phyloP scores from a whole-genome alignment of 768 basidiomycete genomes.

The Tephrocybe rancida region DNA sequence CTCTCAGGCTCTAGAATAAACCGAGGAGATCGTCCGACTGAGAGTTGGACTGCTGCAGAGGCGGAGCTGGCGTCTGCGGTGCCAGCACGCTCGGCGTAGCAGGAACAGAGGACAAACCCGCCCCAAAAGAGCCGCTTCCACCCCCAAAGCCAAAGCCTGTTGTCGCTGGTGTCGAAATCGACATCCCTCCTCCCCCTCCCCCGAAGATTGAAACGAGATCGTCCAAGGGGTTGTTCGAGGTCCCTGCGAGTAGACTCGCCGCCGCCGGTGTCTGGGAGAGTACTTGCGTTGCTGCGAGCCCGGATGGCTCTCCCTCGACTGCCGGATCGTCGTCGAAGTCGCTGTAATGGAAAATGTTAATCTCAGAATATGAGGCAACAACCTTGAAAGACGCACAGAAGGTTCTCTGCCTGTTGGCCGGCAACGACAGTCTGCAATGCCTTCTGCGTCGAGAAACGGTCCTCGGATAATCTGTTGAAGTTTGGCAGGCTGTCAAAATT shows the following conservation, averaged over 20 bases:
- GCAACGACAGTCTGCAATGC: conserved; percentile 90
- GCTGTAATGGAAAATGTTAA: conserved; percentile 25
- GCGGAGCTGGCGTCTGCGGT: conserved; percentile 18
- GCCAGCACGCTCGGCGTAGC: conserved; percentile 25
- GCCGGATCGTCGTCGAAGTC: conserved; percentile 84
- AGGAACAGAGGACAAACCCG: conserved; percentile 27
- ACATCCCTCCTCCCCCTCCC: conserved; percentile 47
- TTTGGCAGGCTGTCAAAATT: not conserved
- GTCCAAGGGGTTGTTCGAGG: conserved; percentile 88
- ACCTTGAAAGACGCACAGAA: conserved; percentile 51
- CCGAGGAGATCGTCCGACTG: conserved; percentile 52
- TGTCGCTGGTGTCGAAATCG: conserved; percentile 20
- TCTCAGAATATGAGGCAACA: not conserved
- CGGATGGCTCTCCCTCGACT: conserved; percentile 66
- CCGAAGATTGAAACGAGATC: conserved; percentile 95
- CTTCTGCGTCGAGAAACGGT: conserved; percentile 73
- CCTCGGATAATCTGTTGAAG: conserved; percentile 55
- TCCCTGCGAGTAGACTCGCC: conserved; percentile 73
- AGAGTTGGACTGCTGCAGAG: conserved; percentile 25
- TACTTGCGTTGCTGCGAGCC: conserved; percentile 77
- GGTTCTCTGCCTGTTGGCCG: conserved; percentile 92
- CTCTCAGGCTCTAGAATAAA: conserved; percentile 41
- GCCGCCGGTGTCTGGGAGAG: conserved; percentile 73
- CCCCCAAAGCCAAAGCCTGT: conserved; percentile 23
- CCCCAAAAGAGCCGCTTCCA: conserved; percentile 22